Evolutionary conservation across 192 early-diverging fungal species (phyloP), one percentile per base, ranked within the genome.

Genomic region (Glomus cerebriforme): DNA sequence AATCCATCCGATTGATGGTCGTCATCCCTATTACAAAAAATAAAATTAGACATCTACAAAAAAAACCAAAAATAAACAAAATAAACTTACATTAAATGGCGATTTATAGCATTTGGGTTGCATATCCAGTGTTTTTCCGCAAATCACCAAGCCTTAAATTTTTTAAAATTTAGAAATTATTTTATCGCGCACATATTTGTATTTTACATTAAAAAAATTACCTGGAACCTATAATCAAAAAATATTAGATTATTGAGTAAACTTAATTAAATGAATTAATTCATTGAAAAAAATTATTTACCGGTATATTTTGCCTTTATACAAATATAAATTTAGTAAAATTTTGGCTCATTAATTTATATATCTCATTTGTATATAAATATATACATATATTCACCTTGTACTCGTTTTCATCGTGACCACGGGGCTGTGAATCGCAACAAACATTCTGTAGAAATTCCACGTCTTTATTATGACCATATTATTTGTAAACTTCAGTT

Each of bases 391-490:
- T 59, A 17, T 59, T 47, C n/a, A 59, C 26, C 29, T 32, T 19
- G 34, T 43, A 6, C 27, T n/a, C 19, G 59, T 27, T 67, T 29
- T 78, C 24, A 78, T 35, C 5, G 63, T 63, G 15, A 78, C 64
- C 2, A 78, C 76, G 9, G 76, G 76, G 17, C 13, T 29, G 1
- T 19, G 27, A 3, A 78, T 24, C 2, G 76, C 76, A 22, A 49
- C 47, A 27, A 58, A 27, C 76, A 78, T 54, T 27, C 76, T 31
- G n/a, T 39, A 78, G 45, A 78, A 19, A 47, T 78, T 78, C 76
- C 76, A 78, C 15, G 39, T 22, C 49, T 54, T 43, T 54, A 54
- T 54, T 54, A 43, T 43, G 39, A 1, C 37, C 49, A 19, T 22
- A 54, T 5, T 2, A 54, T 15, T 7, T 2, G 22, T 54, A 43